Base-by-base conservation (phyloP, 2,329 filamentous ascomycete species). In the Beauveria bassiana region DNA sequence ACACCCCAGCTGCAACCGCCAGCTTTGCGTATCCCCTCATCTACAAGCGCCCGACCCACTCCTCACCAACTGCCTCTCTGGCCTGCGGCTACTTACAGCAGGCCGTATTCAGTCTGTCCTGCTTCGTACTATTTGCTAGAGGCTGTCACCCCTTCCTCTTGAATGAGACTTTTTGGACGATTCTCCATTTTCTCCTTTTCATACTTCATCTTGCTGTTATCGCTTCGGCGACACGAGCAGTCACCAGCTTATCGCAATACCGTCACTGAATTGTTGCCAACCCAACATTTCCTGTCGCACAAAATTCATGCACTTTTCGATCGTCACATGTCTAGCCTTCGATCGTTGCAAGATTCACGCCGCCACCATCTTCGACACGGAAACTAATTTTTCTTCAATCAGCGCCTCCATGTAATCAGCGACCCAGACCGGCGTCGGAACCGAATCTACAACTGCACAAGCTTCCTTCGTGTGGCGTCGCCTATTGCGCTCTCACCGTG, bases 401-500 rank as follows among this genome's bases (percentile, higher is more conserved):
- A 61, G 59, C 59, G 59, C 51, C 51, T 50, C 51, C 59, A 61
- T 61, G 59, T 61, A 61, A 61, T 43, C 24, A 26, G 59, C 45
- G 51, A 61, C 51, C 42, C 18, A 24, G 43, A 31, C 28, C 58
- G 40, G 22, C 28, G 55, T 49, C 51, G 42, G 20, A 18, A 55
- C 31, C 51, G 42, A 55, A 55, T 10, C 28, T n/a, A 24, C 42
- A 20, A 9, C 22, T 28, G 22, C 16, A 24, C 8, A 34, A 40
- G 45, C 42, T 46, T 54, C 54, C 3, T 64, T 68, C 61, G 64
- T 68, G 67, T 67, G 65, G 64, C 65, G 65, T 65, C 65, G 66
- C 68, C 64, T 68, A 61, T 28, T 66, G 62, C 66, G 57, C 61
- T 59, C 63, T 64, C 62, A 63, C 65, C 16, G 64, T 67, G 65